Evolutionary conservation across 257 asterid species (phyloP).

Genomic region (Gardenia jasminoides): DNA sequence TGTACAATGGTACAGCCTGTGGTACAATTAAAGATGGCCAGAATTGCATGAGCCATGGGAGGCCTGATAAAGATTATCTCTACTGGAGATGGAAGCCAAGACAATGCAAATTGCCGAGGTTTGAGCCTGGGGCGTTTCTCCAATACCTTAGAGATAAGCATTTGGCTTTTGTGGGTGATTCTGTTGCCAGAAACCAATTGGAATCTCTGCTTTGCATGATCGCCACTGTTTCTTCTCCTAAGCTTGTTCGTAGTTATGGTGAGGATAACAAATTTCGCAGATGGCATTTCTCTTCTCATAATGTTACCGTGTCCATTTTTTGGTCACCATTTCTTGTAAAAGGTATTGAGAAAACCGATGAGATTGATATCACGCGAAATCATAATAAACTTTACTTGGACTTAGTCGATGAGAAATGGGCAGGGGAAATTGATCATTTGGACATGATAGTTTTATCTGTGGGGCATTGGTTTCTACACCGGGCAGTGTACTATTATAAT

Average conservation of each 20-base stretch:
- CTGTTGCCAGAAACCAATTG: conserved; percentile 77
- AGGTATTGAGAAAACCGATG: conserved; percentile 50
- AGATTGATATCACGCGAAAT: conserved; percentile 3
- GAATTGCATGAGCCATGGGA: conserved; percentile 61
- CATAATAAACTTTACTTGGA: conserved; percentile 54
- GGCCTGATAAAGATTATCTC: conserved; percentile 64
- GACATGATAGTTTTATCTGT: conserved; percentile 55
- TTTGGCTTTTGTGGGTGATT: conserved; percentile 85
- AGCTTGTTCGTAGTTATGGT: conserved; percentile 43
- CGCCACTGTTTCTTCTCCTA: conserved; percentile 44
- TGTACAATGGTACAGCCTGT: conserved; percentile 70
- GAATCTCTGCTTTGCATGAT: conserved; percentile 73
- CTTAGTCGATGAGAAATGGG: conserved; percentile 60
- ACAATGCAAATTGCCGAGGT: conserved; percentile 58
- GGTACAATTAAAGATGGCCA: conserved; percentile 62
- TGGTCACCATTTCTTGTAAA: conserved; percentile 87
- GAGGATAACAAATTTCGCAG: conserved; percentile 63
- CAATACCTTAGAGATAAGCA: conserved; percentile 45
- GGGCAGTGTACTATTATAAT: conserved; percentile 43
- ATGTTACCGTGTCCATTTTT: conserved; percentile 50
- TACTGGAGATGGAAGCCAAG: conserved; percentile 73
- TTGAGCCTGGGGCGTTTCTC: conserved; percentile 59
- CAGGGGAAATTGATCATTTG: conserved; percentile 33
- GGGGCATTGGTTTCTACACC: conserved; percentile 75
- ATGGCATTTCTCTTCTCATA: conserved; percentile 52